Percentiles rank a stretch among this genome's conserved stretches.
phyloP scores from a whole-genome alignment of 805 yeast genomes.

The Candida nitratophila region DNA sequence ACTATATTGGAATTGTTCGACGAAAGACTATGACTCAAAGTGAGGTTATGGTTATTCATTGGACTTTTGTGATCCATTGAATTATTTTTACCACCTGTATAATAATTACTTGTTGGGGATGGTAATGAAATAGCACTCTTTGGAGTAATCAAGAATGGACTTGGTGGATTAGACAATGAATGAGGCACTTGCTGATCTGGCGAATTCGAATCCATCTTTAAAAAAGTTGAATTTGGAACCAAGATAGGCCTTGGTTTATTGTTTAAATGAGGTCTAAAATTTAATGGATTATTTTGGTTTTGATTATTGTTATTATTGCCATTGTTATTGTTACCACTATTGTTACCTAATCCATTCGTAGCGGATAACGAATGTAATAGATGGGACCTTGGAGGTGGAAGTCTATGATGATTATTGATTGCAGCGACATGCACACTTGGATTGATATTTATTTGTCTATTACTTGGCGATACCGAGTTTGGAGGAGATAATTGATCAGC shows the following conservation, averaged over 20 bases:
- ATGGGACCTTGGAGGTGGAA: constrained; percentile 25
- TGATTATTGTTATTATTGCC: neutral
- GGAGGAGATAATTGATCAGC: constrained; percentile 8
- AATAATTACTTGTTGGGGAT: neutral
- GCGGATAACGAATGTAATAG: constrained; percentile 4
- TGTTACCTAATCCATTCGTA: constrained; percentile 1
- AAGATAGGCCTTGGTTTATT: constrained; percentile 25
- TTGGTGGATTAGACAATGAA: neutral
- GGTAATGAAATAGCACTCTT: constrained; percentile 1
- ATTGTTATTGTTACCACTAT: neutral
- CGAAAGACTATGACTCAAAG: neutral
- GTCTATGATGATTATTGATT: constrained; percentile 12
- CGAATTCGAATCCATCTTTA: neutral
- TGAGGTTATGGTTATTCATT: no score
- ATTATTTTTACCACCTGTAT: neutral
- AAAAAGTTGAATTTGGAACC: constrained; percentile 16
- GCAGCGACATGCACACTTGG: neutral
- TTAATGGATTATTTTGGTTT: neutral
- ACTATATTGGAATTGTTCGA: neutral
- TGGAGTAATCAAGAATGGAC: constrained; percentile 1
- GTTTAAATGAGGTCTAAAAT: constrained; percentile 20
- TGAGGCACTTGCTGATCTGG: neutral
- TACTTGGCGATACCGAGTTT: constrained; percentile 5
- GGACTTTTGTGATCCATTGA: neutral
- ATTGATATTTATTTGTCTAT: neutral